phyloP scores from a whole-genome alignment of 805 yeast species.

The Grigorovia jiainica region DNA sequence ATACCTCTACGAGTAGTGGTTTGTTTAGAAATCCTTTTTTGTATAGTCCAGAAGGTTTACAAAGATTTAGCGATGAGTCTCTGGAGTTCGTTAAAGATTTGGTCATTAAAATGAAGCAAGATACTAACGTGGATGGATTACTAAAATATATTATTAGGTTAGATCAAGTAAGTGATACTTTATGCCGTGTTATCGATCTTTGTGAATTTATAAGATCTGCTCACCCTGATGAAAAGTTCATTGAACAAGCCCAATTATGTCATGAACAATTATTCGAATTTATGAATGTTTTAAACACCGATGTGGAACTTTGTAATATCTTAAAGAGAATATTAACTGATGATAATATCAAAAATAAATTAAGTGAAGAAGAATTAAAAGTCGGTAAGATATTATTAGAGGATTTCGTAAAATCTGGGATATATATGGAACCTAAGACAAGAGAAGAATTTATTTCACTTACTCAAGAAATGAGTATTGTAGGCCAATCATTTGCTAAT shows the following conservation, averaged over 20 bases:
- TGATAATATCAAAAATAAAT: conserved; percentile 18
- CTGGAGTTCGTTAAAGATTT: conserved; percentile 55
- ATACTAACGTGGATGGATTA: conserved; percentile 36
- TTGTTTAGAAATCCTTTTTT: conserved; percentile 67
- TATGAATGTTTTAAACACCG: conserved; percentile 87
- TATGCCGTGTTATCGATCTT: conserved; percentile 88
- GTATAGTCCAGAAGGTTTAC: conserved; percentile 59
- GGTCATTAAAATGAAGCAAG: conserved; percentile 45
- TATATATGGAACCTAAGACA: conserved; percentile 59
- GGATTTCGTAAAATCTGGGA: conserved; percentile 88
- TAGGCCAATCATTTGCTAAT: conserved; percentile 64
- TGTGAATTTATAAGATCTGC: conserved; percentile 86
- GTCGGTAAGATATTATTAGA: conserved; percentile 74
- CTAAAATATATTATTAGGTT: conserved; percentile 49
- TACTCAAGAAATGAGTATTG: conserved; percentile 69
- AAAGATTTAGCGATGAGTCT: conserved; percentile 56
- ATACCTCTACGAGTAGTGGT: conserved; percentile 36
- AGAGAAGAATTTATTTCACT: conserved; percentile 63
- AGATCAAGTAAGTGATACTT: conserved; percentile 77
- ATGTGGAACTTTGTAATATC: conserved; percentile 55
- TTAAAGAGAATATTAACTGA: conserved; percentile 46
- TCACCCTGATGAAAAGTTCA: conserved; percentile 67
- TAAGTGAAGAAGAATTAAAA: conserved; percentile 66
- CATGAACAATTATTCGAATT: conserved; percentile 86
- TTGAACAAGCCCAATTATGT: conserved; percentile 74